Evolutionary conservation across 208 protist genomes (phyloP), one percentile per base, ranked within the genome.

Genomic region (Trypanosoma boissoni): DNA sequence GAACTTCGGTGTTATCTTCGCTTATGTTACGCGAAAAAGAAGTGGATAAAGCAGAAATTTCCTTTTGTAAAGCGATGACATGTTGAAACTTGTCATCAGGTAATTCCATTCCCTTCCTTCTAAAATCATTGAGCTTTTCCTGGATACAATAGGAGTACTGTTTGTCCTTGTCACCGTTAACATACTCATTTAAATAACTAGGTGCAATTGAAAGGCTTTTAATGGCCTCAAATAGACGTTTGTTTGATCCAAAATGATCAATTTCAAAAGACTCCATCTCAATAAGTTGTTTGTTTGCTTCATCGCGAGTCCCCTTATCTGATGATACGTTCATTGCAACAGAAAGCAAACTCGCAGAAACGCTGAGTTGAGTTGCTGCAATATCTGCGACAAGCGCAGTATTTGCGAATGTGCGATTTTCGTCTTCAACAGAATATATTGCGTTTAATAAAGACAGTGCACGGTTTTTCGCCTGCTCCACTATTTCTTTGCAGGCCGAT

Each of bases 21-120:
- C 73, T 86, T 41, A 94, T 83, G 72, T 91, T 91, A 50, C 80
- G 72, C 45, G 76, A 76, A 63, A 92, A 94, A n/a, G 43, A 76
- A 10, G 78, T 86, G 51, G 67, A 72, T 12, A 92, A 60, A 9
- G 67, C 42, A n/a, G 73, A 46, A 0, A 92, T 56, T 28, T 89
- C 80, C 70, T 90, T 88, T 67, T 91, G 74, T 18, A 92, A 67
- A 24, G 72, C 58, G 44, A 85, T 59, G 43, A 85, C 83, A 34
- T 79, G 54, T 50, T 78, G 52, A 57, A 92, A 88, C 34, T 79
- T 58, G 16, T 45, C 68, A 26, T 86, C 76, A 10, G 81, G 73
- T 36, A 91, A 74, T 28, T 86, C 80, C 76, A 92, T 76, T 52
- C 84, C 84, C 50, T 70, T 80, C 66, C 80, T 68, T 50, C 64